Evolutionary conservation across 768 basidiomycete genomes (phyloP), one percentile per base, ranked within the genome.

Genomic region (Serendipita vermifera): DNA sequence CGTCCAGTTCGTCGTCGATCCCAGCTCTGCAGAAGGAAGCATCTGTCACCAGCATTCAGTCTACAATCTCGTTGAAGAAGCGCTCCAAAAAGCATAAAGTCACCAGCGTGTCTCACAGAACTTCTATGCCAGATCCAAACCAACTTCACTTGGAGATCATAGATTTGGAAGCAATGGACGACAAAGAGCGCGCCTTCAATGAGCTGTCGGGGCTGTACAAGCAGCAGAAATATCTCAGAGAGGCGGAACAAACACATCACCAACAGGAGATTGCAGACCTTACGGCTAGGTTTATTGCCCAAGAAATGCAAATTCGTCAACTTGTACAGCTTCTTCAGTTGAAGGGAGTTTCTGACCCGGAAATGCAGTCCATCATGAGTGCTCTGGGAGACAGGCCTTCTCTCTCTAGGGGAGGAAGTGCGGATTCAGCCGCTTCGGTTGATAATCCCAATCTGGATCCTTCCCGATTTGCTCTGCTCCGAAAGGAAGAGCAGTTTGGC

Each of bases 141-240:
- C n/a, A n/a, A n/a, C n/a, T 9, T 26, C 22, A 51, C 17, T 7
- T 51, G 24, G 27, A 51, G 17, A 31, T 31, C 46, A 24, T 51
- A 29, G 46, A 51, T 7, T 15, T 51, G 24, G 46, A 51, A 31
- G 5, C 32, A 1, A 51, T 51, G 22, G 46, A 51, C 9, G 46
- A 51, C 46, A 51, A 51, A n/a, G 46, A 51, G 1, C 46, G 32
- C n/a, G 46, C 46, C 46, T 51, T 51, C 46, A 31, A 31, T 15
- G 15, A 51, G 27, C 46, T 51, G 32, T 20, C n/a, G 11, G 46
- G 17, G 27, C 20, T 51, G 24, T 51, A 51, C 17, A 31, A 51
- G 17, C 27, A 22, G n/a, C 46, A 51, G 7, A 51, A 51, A 3
- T 22, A n/a, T 7, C 2, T 51, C 9, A 20, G 46, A 9, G 22